These are phyloP conservation scores for Funneliformis mosseae DNA, from an alignment of 192 early-diverging fungal genomes.

Conservation along the genomic window DNA sequence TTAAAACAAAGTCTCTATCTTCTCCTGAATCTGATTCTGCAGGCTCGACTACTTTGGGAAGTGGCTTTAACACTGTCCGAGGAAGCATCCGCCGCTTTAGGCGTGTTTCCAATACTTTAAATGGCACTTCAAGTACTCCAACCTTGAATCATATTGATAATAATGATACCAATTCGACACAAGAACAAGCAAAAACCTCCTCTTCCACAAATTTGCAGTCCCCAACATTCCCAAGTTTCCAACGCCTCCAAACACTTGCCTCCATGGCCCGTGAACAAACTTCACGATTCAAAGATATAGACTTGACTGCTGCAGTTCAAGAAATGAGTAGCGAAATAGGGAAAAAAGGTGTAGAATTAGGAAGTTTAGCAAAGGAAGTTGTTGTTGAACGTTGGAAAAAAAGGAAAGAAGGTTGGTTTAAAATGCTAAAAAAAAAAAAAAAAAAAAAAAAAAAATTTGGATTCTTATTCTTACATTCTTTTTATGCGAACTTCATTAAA, in stretches of 20 bases:
- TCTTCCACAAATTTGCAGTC: neutral
- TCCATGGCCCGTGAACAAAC: conserved; percentile 10
- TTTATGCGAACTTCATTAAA: neutral
- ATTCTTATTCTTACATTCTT: neutral
- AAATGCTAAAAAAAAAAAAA: neutral
- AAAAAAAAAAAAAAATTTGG: too few species aligned
- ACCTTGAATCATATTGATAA: neutral
- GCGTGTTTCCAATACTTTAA: neutral
- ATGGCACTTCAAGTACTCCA: neutral
- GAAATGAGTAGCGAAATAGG: conserved; percentile 11
- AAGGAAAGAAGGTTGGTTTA: conserved; percentile 21
- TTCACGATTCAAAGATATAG: conserved; percentile 22
- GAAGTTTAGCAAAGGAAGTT: conserved; percentile 22
- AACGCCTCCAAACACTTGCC: neutral
- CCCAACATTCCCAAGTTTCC: conserved; percentile 7
- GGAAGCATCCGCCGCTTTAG: conserved; percentile 20
- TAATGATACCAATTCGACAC: neutral
- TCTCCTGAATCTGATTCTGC: neutral
- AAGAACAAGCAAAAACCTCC: neutral
- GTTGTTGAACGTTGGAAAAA: conserved; percentile 30
- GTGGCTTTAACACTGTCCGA: conserved; percentile 12
- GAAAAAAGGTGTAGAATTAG: conserved; percentile 19
- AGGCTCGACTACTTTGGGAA: neutral
- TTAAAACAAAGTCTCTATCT: neutral
- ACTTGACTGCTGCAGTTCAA: neutral